phyloP scores from a whole-genome alignment of 768 basidiomycete species.

The Pisolithus orientalis region DNA sequence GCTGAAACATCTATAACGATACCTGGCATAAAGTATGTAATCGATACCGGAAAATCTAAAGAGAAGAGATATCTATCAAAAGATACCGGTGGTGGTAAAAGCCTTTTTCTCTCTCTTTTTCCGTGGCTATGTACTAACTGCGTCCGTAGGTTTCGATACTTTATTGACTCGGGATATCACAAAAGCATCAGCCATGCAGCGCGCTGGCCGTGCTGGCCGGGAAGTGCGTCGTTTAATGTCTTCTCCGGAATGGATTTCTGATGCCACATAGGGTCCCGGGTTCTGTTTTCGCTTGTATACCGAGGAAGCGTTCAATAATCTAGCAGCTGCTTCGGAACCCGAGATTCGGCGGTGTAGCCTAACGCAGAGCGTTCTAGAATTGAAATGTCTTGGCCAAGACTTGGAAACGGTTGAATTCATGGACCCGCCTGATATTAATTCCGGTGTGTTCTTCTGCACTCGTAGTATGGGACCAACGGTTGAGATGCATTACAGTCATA shows the following conservation, averaged over 20 bases:
- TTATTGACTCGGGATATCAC: slow-evolving; percentile 78
- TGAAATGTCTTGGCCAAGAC: slow-evolving; percentile 80
- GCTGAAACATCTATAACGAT: slow-evolving; percentile 98
- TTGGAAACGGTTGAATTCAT: slow-evolving; percentile 80
- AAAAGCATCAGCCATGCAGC: slow-evolving; percentile 85
- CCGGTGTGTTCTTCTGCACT: slow-evolving; percentile 47
- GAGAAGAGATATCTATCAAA: slow-evolving; percentile 82
- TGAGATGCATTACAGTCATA: slow-evolving; percentile 33
- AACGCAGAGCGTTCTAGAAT: slow-evolving; percentile 75
- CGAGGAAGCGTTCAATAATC: slow-evolving; percentile 62
- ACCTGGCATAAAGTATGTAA: slow-evolving; percentile 90
- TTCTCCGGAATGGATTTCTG: neutral
- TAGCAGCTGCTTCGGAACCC: slow-evolving; percentile 68
- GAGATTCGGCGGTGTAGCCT: slow-evolving; percentile 89
- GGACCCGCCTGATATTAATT: slow-evolving; percentile 74
- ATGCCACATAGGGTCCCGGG: slow-evolving; percentile 55
- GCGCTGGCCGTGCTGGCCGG: slow-evolving; percentile 95
- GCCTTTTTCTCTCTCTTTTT: neutral
- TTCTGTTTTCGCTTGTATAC: slow-evolving; percentile 92
- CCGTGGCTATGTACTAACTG: neutral
- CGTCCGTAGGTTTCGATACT: slow-evolving; percentile 72
- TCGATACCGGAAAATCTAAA: slow-evolving; percentile 94
- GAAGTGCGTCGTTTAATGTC: slow-evolving; percentile 44
- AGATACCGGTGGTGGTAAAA: slow-evolving; percentile 58
- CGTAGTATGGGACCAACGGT: neutral